Base-by-base conservation (phyloP, 1,139 yeast genomes). In the Taiozyma sp. region DNA sequence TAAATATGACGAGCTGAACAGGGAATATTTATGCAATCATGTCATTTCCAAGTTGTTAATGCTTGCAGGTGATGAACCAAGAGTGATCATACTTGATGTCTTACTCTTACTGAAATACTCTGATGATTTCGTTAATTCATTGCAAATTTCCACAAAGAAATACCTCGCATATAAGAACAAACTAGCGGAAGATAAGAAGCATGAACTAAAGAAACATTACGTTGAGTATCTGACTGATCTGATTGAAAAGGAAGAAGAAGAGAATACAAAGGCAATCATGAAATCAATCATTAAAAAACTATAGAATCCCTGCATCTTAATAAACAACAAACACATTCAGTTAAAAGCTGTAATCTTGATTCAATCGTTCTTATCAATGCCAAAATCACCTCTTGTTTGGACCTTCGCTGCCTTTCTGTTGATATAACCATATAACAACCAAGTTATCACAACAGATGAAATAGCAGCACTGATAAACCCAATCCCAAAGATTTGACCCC, bases 61-160 rank as follows among this genome's bases (percentile, higher is more conserved):
- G 49, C 50, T 48, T 34, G 58, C 51, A 19, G 45, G 55, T 9
- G 49, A 55, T 6, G 55, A 52, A 16, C 47, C 59, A 44, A 71
- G 76, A 46, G 75, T 82, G 5, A 60, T 74, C 24, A 58, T 85
- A 16, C 68, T 83, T 56, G 89, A 86, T 62, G 73, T 88, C 49
- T 79, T 85, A 1, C 70, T 88, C 54, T 87, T 93, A 4, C 72
- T 91, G 41, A 80, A 96, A 65, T 79, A 76, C 58, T 64, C 74
- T 45, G 13, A 12, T 22, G 73, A 74, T 51, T 82, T 87, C 64
- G 81, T 88, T 13, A 83, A 78, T 50, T 67, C 71, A 50, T 74
- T 92, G 59, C 90, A 87, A 68, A 74, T 78, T 40, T 76, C 91
- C 19, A 87, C 91, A 43, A 86, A 85, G 63, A 83, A 84, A 63